Conservation (phyloP, 352 stramenopile species). For the Phytophthora pini region DNA sequence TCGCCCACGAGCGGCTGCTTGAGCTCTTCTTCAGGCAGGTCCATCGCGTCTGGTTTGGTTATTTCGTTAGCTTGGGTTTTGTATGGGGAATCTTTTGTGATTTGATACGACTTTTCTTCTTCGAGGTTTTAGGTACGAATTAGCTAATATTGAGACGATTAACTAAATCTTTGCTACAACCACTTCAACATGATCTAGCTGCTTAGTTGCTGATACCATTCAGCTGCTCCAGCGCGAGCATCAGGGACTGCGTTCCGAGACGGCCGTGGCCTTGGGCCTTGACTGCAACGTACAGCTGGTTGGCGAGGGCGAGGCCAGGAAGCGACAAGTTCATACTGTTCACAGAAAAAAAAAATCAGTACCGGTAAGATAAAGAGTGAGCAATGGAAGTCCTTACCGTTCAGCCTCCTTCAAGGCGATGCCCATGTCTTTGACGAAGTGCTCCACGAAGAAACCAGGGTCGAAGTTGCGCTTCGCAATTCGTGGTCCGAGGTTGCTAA, state of each 20-base stretch:
- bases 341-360: constrained; percentile 2
- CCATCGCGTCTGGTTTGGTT: constrained; percentile 45
- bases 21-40: constrained; percentile 78
- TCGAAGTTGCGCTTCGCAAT: constrained; percentile 91
- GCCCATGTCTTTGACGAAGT: constrained; percentile 93
- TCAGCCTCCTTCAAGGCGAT: constrained; percentile 89
- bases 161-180: constrained; percentile 16
- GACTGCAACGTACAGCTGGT: constrained; percentile 88
- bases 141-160: constrained; percentile 30
- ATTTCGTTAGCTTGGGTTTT: background rate
- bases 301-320: constrained; percentile 83
- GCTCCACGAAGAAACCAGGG: constrained; percentile 91
- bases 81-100: constrained; percentile 26
- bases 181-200: constrained; percentile 29
- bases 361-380: background rate
- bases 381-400: constrained; percentile 30
- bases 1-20: constrained; percentile 69
- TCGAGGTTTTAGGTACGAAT: constrained; percentile 30
- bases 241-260: constrained; percentile 88
- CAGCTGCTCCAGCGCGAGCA: constrained; percentile 88
- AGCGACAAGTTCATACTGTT: constrained; percentile 87
- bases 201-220: constrained; percentile 54
- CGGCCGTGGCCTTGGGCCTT: constrained; percentile 86
- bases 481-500: constrained; percentile 90
- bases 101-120: constrained; percentile 36